Evolutionary conservation across 305 asterid genomes (phyloP).

Genomic region (Rubia peregrina): DNA sequence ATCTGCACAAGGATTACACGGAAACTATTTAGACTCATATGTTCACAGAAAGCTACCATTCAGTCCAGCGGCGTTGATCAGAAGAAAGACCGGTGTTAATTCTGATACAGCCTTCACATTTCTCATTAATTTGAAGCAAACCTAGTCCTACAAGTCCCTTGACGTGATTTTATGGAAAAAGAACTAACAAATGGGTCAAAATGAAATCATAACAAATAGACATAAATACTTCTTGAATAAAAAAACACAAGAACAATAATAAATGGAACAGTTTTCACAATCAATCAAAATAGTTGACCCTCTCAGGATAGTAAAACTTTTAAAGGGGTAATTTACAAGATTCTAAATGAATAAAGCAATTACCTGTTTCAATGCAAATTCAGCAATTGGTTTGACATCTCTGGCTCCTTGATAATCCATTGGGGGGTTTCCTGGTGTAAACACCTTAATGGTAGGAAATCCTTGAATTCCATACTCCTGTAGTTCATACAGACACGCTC

Average conservation of each 20-base stretch:
- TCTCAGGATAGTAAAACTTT: background rate
- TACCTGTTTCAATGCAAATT: slow-evolving; percentile 68
- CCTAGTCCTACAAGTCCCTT: background rate
- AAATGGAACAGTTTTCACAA: background rate
- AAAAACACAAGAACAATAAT: background rate
- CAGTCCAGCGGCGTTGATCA: background rate
- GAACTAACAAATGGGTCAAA: background rate
- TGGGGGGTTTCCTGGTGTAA: slow-evolving; percentile 84
- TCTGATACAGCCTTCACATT: background rate
- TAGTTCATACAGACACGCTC: slow-evolving; percentile 11
- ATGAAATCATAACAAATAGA: background rate
- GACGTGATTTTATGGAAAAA: background rate
- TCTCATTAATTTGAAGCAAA: background rate
- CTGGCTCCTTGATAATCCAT: slow-evolving; percentile 91
- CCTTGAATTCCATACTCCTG: slow-evolving; percentile 91
- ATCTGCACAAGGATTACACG: slow-evolving; percentile 32
- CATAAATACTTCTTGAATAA: background rate
- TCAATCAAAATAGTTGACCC: background rate
- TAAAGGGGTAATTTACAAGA: background rate
- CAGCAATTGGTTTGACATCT: slow-evolving; percentile 75
- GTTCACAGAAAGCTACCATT: background rate
- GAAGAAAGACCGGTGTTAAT: background rate
- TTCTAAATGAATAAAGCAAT: slow-evolving; percentile 12
- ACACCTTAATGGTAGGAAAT: slow-evolving; percentile 92
- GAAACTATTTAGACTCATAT: background rate